phyloP scores from a whole-genome alignment of 2,329 filamentous ascomycete species.

The Hypomyces rosellus region DNA sequence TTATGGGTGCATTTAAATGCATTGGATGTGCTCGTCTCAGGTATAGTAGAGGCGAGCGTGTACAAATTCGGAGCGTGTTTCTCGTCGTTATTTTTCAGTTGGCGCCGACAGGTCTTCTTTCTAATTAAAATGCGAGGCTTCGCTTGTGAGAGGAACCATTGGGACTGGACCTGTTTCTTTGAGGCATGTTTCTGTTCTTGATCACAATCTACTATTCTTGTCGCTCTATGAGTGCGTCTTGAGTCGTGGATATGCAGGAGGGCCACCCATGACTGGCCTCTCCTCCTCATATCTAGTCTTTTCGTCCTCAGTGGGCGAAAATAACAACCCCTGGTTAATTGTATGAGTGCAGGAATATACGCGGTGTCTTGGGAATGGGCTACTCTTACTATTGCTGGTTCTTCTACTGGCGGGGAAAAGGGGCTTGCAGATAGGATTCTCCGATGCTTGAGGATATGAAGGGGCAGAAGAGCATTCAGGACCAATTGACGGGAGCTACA shows the following conservation, averaged over 20 bases:
- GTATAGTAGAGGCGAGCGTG: conserved; percentile 13
- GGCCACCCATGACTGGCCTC: background rate
- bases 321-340: background rate
- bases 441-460: background rate
- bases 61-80: conserved; percentile 18
- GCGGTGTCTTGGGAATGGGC: conserved; percentile 1
- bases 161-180: background rate
- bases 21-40: conserved; percentile 11
- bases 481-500: background rate
- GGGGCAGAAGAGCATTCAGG: background rate
- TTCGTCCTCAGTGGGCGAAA: background rate
- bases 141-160: background rate
- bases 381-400: background rate
- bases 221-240: background rate
- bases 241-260: background rate
- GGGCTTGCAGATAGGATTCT: conserved; percentile 1
- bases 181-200: background rate
- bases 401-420: background rate
- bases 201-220: background rate
- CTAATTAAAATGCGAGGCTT: background rate
- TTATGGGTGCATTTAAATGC: conserved; percentile 9
- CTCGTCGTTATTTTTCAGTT: background rate
- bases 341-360: conserved; percentile 7
- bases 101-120: background rate
- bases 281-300: background rate